phyloP scores from a whole-genome alignment of 768 basidiomycete genomes.

The Tricholoma terreum region DNA sequence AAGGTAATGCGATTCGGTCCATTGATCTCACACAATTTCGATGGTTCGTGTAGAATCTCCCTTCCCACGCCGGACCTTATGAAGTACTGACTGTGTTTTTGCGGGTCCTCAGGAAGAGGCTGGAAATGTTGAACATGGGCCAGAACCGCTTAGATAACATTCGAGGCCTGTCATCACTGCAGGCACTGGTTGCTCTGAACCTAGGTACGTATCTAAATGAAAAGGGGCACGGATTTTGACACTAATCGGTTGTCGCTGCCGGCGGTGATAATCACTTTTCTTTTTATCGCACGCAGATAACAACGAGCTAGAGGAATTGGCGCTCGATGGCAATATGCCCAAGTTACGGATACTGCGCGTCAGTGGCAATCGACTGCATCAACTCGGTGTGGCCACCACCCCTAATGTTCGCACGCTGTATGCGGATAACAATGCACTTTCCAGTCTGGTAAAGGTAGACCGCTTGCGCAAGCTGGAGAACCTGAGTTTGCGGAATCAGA shows the following conservation, averaged over 20 bases:
- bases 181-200: slow-evolving; percentile 70
- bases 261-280: slow-evolving; percentile 8
- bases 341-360: slow-evolving; percentile 80
- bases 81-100: slow-evolving; percentile 6
- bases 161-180: slow-evolving; percentile 56
- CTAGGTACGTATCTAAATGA: slow-evolving; percentile 59
- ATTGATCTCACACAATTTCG: slow-evolving; percentile 59
- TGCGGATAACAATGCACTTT: slow-evolving; percentile 79
- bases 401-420: slow-evolving; percentile 85
- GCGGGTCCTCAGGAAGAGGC: slow-evolving; percentile 42
- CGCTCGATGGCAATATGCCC: slow-evolving; percentile 52
- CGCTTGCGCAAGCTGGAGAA: slow-evolving; percentile 77
- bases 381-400: slow-evolving; percentile 61
- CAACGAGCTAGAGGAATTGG: slow-evolving; percentile 61
- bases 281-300: slow-evolving; percentile 49
- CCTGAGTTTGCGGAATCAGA: slow-evolving; percentile 88
- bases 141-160: slow-evolving; percentile 65
- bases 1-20: slow-evolving; percentile 64
- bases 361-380: slow-evolving; percentile 74
- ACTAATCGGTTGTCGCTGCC: slow-evolving; percentile 7
- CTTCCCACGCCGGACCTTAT: slow-evolving; percentile 15
- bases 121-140: slow-evolving; percentile 84
- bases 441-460: slow-evolving; percentile 47
- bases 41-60: slow-evolving; percentile 52
- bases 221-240: slow-evolving; percentile 22